Conservation (phyloP, 805 yeast genomes). For the Yarrowia osloensis region DNA sequence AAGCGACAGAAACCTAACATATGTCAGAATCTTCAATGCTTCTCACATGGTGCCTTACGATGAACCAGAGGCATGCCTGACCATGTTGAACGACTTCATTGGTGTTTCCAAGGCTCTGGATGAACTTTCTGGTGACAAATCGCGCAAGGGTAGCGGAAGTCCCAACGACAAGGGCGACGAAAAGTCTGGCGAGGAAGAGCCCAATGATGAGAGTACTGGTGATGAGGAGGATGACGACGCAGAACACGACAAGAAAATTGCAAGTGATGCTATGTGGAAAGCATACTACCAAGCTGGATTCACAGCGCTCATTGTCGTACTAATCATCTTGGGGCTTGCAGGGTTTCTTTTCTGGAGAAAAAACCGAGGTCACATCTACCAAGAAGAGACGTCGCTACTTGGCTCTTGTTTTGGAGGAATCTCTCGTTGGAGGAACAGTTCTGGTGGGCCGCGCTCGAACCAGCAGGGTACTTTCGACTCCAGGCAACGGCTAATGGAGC, state of each 20-base stretch:
- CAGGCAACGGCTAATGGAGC: constrained; percentile 27
- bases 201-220: neutral
- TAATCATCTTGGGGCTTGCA: constrained; percentile 35
- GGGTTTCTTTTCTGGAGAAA: constrained; percentile 36
- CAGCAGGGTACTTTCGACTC: constrained; percentile 5
- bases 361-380: constrained; percentile 34
- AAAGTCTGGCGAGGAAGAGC: neutral
- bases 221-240: neutral
- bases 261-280: constrained; percentile 42
- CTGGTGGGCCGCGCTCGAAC: constrained; percentile 5
- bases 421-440: constrained; percentile 24
- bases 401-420: constrained; percentile 30
- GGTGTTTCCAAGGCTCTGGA: constrained; percentile 35
- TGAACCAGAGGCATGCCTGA: constrained; percentile 65
- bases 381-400: constrained; percentile 16
- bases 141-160: neutral
- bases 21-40: constrained; percentile 69
- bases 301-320: constrained; percentile 43
- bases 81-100: constrained; percentile 57
- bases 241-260: constrained; percentile 36
- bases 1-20: constrained; percentile 73
- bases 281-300: constrained; percentile 46
- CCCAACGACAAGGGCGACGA: neutral
- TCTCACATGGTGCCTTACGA: constrained; percentile 96
- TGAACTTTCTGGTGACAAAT: neutral